A percentile compares a stretch with the other conserved stretches of the same genome.
phyloP scores from a whole-genome alignment of 257 asterid species.

The Solanum commersonii region DNA sequence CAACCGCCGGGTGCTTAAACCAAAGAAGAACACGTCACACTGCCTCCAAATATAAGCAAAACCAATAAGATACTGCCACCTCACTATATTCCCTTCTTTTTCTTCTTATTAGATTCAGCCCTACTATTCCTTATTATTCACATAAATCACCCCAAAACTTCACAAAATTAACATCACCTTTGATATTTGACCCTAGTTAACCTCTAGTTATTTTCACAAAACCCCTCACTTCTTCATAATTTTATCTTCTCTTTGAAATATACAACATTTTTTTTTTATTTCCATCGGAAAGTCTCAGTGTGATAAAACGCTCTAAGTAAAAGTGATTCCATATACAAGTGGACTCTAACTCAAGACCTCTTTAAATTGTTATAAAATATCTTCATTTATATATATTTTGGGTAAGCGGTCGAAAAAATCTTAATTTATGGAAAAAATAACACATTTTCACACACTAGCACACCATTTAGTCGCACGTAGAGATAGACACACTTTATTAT shows the following conservation, averaged over 20 bases:
- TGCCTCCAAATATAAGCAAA: background rate
- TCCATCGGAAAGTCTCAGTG: background rate
- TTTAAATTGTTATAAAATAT: too few species aligned
- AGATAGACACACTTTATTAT: background rate
- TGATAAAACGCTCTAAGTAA: too few species aligned
- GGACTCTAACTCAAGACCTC: too few species aligned
- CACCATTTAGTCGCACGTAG: background rate
- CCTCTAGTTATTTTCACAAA: background rate
- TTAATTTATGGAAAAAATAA: background rate
- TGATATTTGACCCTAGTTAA: background rate
- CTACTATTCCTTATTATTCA: background rate
- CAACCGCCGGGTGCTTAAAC: background rate
- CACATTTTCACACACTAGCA: background rate
- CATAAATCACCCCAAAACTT: background rate
- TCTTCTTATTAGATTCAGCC: background rate
- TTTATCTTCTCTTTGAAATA: too few species aligned
- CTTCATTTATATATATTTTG: too few species aligned
- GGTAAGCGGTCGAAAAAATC: too few species aligned
- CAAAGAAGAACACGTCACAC: background rate
- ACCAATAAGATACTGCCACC: slow-evolving; percentile 7
- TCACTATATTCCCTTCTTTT: background rate
- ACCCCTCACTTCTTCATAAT: background rate
- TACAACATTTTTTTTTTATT: too few species aligned
- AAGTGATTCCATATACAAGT: background rate
- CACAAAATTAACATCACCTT: background rate